A percentile compares a stretch with the other conserved stretches of the same genome.
Conservation (phyloP, 805 yeast genomes). For the Wickerhamiella azymoides region DNA sequence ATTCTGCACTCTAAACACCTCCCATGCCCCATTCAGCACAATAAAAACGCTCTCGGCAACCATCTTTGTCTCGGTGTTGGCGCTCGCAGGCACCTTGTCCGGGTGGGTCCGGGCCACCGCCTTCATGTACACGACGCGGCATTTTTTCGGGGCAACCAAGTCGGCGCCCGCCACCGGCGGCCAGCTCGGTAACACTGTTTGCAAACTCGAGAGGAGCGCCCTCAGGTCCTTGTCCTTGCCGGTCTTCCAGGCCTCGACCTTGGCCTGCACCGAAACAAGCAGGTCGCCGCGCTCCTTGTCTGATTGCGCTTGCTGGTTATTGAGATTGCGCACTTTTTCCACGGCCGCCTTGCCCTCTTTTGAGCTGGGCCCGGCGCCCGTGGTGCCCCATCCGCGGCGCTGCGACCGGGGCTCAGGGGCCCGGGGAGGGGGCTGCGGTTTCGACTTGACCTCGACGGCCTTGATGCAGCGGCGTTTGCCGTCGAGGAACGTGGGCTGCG, state of each 20-base stretch:
- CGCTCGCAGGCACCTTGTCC: constrained; percentile 56
- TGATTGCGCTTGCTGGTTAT: constrained; percentile 31
- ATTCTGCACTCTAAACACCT: constrained; percentile 39
- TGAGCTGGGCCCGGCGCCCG: constrained; percentile 20
- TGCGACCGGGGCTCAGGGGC: constrained; percentile 1
- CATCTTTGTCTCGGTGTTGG: constrained; percentile 58
- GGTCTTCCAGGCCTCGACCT: constrained; percentile 46
- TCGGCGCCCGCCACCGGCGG: constrained; percentile 53
- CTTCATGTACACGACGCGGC: constrained; percentile 69
- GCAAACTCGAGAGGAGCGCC: constrained; percentile 56
- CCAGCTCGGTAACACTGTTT: constrained; percentile 65
- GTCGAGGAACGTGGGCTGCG: constrained; percentile 52
- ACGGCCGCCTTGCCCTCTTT: constrained; percentile 33
- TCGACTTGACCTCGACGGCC: constrained; percentile 28
- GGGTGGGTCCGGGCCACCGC: constrained; percentile 71
- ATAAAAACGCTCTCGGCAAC: constrained; percentile 81
- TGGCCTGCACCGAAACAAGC: constrained; percentile 46
- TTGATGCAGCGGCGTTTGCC: constrained; percentile 68
- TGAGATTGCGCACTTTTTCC: constrained; percentile 36
- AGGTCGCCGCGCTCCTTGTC: constrained; percentile 48
- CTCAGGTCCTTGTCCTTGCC: constrained; percentile 77
- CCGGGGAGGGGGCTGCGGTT: not conserved
- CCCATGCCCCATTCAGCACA: constrained; percentile 82
- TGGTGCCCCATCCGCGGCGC: constrained; percentile 18
- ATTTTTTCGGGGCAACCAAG: constrained; percentile 77